phyloP scores from a whole-genome alignment of 805 yeast genomes.

The Wickerhamomyces rabaulensis region DNA sequence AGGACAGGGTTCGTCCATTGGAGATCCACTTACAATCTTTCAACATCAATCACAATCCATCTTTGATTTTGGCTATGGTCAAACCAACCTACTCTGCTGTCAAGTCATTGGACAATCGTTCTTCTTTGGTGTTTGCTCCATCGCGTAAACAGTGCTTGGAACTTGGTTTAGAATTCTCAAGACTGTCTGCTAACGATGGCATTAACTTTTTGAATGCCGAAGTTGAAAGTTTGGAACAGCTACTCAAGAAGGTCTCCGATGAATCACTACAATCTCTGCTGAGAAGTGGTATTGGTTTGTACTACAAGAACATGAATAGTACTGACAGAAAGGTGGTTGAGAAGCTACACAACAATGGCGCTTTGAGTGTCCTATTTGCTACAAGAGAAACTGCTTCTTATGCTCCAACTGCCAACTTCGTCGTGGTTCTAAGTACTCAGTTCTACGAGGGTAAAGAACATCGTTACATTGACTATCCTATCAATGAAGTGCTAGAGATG shows the following conservation, averaged over 20 bases:
- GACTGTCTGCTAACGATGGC: slow-evolving; percentile 32
- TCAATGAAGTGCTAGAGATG: slow-evolving; percentile 64
- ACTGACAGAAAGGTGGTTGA: slow-evolving; percentile 53
- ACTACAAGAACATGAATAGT: slow-evolving; percentile 50
- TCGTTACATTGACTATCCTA: slow-evolving; percentile 61
- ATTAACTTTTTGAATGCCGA: slow-evolving; percentile 37
- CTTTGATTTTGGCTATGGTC: slow-evolving; percentile 46
- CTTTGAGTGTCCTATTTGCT: slow-evolving; percentile 52
- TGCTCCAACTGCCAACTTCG: slow-evolving; percentile 48
- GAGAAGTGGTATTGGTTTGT: slow-evolving; percentile 57
- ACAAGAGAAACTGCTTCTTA: slow-evolving; percentile 50
- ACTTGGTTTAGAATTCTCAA: slow-evolving; percentile 40
- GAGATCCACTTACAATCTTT: slow-evolving; percentile 51
- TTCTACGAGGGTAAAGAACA: slow-evolving; percentile 70
- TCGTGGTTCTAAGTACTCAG: slow-evolving; percentile 67
- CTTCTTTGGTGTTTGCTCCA: slow-evolving; percentile 52
- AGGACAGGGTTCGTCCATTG: slow-evolving; percentile 50
- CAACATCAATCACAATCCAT: slow-evolving; percentile 43
- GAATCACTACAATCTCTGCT: slow-evolving; percentile 37
- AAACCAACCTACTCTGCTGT: slow-evolving; percentile 43
- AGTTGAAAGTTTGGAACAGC: slow-evolving; percentile 31
- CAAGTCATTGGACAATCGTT: slow-evolving; percentile 25
- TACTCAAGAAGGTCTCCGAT: slow-evolving; percentile 44
- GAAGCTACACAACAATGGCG: slow-evolving; percentile 43
- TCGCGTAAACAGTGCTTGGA: slow-evolving; percentile 49